These are phyloP conservation scores for Coemansia sp. DNA, from an alignment of 192 early-diverging fungal species.

Conservation along the genomic window DNA sequence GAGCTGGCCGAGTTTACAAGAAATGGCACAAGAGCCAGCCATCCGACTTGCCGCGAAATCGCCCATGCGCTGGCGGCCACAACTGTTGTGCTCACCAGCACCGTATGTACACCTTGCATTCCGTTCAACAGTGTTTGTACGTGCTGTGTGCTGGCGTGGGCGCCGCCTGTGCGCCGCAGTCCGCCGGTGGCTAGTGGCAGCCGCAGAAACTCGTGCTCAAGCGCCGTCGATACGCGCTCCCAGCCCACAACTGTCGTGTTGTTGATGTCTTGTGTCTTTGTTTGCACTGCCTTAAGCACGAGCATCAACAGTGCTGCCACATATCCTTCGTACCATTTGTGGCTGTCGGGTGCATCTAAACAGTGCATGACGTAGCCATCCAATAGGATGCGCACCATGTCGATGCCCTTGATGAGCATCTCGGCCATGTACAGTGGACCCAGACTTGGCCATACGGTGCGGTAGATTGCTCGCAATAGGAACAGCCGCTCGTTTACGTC, in stretches of 20 bases:
- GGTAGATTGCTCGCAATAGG: constrained; percentile 33
- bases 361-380: constrained; percentile 18
- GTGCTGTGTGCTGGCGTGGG: neutral
- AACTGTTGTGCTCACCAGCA: constrained; percentile 4
- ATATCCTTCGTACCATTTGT: constrained; percentile 24
- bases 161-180: constrained; percentile 7
- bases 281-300: neutral
- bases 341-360: constrained; percentile 13
- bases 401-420: constrained; percentile 6
- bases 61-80: constrained; percentile 8
- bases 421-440: constrained; percentile 23
- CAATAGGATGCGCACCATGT: constrained; percentile 3
- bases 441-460: constrained; percentile 32
- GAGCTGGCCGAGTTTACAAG: neutral
- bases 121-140: neutral
- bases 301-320: constrained; percentile 8
- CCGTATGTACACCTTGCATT: constrained; percentile 1
- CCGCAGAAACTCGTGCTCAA: constrained; percentile 31
- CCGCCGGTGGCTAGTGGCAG: constrained; percentile 17
- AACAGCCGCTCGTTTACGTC: constrained; percentile 32
- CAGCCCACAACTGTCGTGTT: neutral
- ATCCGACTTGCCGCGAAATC: constrained; percentile 23
- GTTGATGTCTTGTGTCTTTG: neutral
- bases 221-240: constrained; percentile 3
- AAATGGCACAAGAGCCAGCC: constrained; percentile 20